phyloP scores from a whole-genome alignment of 345 rosid genomes.

The Camelina laxa region DNA sequence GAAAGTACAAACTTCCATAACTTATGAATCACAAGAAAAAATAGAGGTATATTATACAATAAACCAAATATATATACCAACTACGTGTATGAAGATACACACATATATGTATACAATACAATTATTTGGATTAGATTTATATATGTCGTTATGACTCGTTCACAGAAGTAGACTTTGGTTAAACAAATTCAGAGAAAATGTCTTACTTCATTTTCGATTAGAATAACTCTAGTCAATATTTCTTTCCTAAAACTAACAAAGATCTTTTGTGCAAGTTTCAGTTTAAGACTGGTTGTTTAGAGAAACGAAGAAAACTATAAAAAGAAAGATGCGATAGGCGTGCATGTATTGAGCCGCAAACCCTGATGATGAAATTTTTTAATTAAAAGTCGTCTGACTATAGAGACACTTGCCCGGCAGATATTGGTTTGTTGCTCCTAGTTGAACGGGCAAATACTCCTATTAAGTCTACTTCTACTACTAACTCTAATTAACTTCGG shows the following conservation, averaged over 20 bases:
- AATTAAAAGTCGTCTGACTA: constrained; percentile 41
- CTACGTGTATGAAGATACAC: constrained; percentile 10
- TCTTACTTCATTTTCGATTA: background rate
- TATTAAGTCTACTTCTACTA: constrained; percentile 36
- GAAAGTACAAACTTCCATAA: background rate
- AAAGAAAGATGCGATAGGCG: constrained; percentile 34
- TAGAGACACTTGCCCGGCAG: background rate
- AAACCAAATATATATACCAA: constrained; percentile 4
- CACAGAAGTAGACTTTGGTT: constrained; percentile 32
- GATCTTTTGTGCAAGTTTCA: constrained; percentile 1
- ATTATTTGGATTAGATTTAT: constrained; percentile 4
- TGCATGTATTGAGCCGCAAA: constrained; percentile 50
- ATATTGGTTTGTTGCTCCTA: constrained; percentile 10
- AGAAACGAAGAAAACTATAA: constrained; percentile 1
- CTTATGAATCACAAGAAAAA: constrained; percentile 1
- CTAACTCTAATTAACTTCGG: constrained; percentile 23
- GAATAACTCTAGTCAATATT: constrained; percentile 23
- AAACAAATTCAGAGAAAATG: background rate
- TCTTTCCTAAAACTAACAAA: constrained; percentile 26
- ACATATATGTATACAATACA: background rate
- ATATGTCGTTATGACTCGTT: constrained; percentile 9
- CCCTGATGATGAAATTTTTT: constrained; percentile 27
- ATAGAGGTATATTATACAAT: background rate
- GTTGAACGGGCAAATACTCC: constrained; percentile 40
- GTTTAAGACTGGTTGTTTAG: constrained; percentile 1